Conservation (phyloP, 1,139 yeast species). For the Candida glucosophila region DNA sequence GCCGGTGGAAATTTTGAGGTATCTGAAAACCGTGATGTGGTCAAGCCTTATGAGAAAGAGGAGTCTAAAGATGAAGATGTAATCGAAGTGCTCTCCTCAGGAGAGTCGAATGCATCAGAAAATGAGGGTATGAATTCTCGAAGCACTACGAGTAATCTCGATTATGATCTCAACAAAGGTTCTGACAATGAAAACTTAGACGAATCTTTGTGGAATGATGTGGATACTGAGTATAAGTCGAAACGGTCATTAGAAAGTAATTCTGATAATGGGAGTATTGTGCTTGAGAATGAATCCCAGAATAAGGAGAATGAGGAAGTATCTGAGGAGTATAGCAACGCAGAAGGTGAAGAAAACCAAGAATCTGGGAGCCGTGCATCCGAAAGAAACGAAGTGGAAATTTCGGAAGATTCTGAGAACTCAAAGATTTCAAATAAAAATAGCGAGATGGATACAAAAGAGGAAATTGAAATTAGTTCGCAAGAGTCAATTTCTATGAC, state of each 20-base stretch:
- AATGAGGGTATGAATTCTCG: constrained; percentile 1
- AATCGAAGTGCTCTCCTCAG: constrained; percentile 2
- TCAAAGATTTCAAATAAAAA: neutral
- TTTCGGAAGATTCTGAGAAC: neutral
- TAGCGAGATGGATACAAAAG: no score
- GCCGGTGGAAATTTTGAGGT: neutral
- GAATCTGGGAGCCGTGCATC: no score
- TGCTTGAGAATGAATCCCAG: constrained; percentile 1
- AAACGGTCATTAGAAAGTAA: no score
- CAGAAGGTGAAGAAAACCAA: no score
- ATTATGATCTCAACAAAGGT: neutral
- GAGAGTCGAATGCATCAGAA: neutral
- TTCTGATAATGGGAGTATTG: no score
- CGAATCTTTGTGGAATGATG: constrained; percentile 10
- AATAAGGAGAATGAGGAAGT: neutral
- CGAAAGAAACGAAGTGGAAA: no score
- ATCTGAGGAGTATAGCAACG: no score
- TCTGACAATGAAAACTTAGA: constrained; percentile 2
- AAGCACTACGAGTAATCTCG: neutral
- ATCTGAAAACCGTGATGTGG: constrained; percentile 3
- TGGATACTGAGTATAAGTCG: constrained; percentile 5
- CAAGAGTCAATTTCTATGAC: no score
- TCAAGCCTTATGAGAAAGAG: constrained; percentile 1
- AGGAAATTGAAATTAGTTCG: no score
- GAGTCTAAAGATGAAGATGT: constrained; percentile 2